Evolutionary conservation across 768 basidiomycete genomes (phyloP), one percentile per base, ranked within the genome.

Genomic region (Pulveroboletus ravenelii): DNA sequence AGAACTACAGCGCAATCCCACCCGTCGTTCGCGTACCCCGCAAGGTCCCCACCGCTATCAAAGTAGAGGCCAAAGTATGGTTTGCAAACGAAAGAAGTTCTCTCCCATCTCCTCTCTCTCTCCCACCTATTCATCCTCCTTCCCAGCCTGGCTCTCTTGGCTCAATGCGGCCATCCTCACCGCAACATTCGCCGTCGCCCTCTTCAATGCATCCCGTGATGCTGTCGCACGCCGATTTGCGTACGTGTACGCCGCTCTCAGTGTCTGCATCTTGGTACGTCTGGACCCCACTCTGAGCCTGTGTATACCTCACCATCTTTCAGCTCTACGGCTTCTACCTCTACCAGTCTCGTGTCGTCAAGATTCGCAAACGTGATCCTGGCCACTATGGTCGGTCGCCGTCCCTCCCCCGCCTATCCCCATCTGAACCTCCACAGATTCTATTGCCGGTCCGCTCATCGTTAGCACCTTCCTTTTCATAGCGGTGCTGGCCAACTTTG

Each of bases 1-100:
- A 82, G 40, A 85, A 91, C 66, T 91, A 91, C 62, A 81, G 84
- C 62, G 74, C 89, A 3, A 89, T 89, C 66, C 85, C 78, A 0
- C 76, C 79, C 41, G 81, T 91, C 34, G 41, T 43, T 9, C 75
- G 85, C 34, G 78, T 92, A 0, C 90, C 90, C 0, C 89, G 86
- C 73, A 93, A 93, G 69, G 80, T 89, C 18, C 73, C 86, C 0
- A 87, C 87, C 1, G 81, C 85, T 0, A 75, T 97, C 60, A 88
- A 84, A 55, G 92, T 97, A 15, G 93, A 97, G 65, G 85, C 83
- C 18, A 97, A 97, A 62, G 93, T 97, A 42, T 97, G 94, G 93
- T 95, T 97, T 66, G 93, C 93, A 9, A 96, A 96, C 62, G 93
- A 97, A 69, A 74, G 91, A 63, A 93, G 90, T 93, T 41, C 53